Evolutionary conservation across 768 basidiomycete genomes (phyloP).

Genomic region (Mycena vitilis): DNA sequence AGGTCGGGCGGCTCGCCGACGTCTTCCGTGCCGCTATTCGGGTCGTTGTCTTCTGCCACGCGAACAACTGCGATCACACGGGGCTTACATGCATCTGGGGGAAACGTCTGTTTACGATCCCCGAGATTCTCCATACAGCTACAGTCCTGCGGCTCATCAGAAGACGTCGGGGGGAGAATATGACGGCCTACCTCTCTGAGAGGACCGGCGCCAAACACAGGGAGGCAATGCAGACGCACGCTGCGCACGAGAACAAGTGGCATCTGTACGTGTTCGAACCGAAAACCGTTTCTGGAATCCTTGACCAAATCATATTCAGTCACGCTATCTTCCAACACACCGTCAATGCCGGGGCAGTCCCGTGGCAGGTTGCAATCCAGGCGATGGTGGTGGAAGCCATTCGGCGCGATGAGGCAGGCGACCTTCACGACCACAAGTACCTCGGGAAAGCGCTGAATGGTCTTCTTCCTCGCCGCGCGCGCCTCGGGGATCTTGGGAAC

Average conservation of each 20-base stretch:
- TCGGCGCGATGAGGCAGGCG: conserved; percentile 33
- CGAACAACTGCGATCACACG: conserved; percentile 31
- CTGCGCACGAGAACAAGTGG: conserved; percentile 7
- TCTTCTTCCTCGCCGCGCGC: conserved; percentile 38
- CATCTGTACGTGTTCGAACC: conserved; percentile 10
- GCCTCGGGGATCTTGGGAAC: conserved; percentile 27
- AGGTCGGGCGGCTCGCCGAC: conserved; percentile 32
- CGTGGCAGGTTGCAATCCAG: conserved; percentile 19
- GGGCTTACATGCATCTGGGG: conserved; percentile 31
- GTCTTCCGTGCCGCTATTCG: conserved; percentile 26
- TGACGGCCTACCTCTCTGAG: background rate
- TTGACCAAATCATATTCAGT: background rate
- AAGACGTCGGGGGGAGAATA: background rate
- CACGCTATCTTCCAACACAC: conserved; percentile 13
- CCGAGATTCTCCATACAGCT: conserved; percentile 16
- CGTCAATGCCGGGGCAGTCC: conserved; percentile 6
- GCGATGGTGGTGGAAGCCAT: conserved; percentile 35
- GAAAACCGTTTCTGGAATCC: background rate
- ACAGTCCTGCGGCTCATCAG: background rate
- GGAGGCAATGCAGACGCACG: conserved; percentile 12
- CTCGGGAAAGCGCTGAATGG: conserved; percentile 42
- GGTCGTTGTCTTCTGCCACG: conserved; percentile 34
- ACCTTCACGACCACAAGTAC: conserved; percentile 29
- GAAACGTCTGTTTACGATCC: conserved; percentile 18
- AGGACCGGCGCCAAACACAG: background rate